phyloP scores from a whole-genome alignment of 2,329 filamentous ascomycete species.

The Colletotrichum scovillei region DNA sequence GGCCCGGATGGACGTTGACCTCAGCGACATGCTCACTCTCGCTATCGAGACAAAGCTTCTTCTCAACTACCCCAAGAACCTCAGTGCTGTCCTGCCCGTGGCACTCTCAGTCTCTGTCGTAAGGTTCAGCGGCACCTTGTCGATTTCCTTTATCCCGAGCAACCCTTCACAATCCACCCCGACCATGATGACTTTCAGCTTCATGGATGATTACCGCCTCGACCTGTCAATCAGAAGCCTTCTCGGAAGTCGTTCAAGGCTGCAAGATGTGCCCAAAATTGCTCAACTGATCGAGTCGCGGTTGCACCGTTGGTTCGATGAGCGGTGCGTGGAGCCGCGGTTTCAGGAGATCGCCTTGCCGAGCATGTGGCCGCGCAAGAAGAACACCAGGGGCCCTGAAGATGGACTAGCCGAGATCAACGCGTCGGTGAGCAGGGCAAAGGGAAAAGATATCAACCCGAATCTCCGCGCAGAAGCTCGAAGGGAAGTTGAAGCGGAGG shows the following conservation, averaged over 20 bases:
- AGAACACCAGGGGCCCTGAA: constrained; percentile 81
- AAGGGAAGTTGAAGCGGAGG: constrained; percentile 59
- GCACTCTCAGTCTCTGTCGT: constrained; percentile 92
- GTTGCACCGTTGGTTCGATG: constrained; percentile 88
- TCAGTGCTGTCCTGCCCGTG: constrained; percentile 90
- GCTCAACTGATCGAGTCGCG: constrained; percentile 84
- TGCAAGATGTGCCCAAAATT: constrained; percentile 91
- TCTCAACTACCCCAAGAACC: constrained; percentile 92
- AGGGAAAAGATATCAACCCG: constrained; percentile 63
- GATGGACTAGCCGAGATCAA: constrained; percentile 61
- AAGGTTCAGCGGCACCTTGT: constrained; percentile 93
- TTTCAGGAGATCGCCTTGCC: constrained; percentile 90
- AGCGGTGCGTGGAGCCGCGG: constrained; percentile 84
- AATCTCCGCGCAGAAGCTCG: constrained; percentile 64
- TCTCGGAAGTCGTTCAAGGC: constrained; percentile 80
- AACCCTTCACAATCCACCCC: constrained; percentile 75
- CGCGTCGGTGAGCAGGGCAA: constrained; percentile 63
- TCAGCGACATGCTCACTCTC: constrained; percentile 95
- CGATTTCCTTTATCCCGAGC: constrained; percentile 90
- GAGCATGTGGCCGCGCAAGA: constrained; percentile 85
- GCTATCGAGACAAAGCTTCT: constrained; percentile 94
- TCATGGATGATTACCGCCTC: constrained; percentile 87
- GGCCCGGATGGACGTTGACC: constrained; percentile 95
- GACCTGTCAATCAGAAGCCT: constrained; percentile 85
- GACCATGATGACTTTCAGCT: constrained; percentile 94